Evolutionary conservation across 345 rosid species (phyloP).

Genomic region (Punica granatum): DNA sequence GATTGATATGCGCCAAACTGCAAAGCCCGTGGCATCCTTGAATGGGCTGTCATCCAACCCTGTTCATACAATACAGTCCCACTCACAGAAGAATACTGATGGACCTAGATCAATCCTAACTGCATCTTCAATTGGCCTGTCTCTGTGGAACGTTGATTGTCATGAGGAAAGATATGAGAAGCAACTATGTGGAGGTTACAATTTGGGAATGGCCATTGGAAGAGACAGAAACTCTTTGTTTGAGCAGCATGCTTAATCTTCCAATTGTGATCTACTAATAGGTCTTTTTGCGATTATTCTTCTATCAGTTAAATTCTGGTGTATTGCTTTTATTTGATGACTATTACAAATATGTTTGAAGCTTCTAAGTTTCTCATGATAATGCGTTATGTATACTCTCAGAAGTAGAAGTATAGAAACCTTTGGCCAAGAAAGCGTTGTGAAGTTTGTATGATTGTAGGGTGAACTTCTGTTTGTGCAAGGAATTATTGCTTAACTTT

Average conservation of each 20-base stretch:
- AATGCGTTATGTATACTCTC: not conserved
- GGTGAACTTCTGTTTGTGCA: not conserved
- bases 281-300: not conserved
- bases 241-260: too few relatives aligned
- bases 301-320: not conserved
- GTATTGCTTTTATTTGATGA: too few relatives aligned
- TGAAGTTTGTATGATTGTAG: too few relatives aligned
- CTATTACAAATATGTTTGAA: too few relatives aligned
- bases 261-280: not conserved
- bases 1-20: too few relatives aligned
- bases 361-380: not conserved
- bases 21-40: too few relatives aligned
- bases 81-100: constrained; percentile 27
- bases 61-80: constrained; percentile 52
- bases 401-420: too few relatives aligned
- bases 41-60: too few relatives aligned
- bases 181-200: too few relatives aligned
- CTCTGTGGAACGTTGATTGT: constrained; percentile 48
- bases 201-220: not conserved
- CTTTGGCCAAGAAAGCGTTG: not conserved
- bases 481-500: not conserved
- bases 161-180: constrained; percentile 42
- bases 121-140: too few relatives aligned
- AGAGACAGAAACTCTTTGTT: not conserved
- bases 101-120: constrained; percentile 33